A percentile compares a stretch with the other conserved stretches of the same genome.
phyloP scores from a whole-genome alignment of 2,329 filamentous ascomycete species.

The Venturia oleaginea region DNA sequence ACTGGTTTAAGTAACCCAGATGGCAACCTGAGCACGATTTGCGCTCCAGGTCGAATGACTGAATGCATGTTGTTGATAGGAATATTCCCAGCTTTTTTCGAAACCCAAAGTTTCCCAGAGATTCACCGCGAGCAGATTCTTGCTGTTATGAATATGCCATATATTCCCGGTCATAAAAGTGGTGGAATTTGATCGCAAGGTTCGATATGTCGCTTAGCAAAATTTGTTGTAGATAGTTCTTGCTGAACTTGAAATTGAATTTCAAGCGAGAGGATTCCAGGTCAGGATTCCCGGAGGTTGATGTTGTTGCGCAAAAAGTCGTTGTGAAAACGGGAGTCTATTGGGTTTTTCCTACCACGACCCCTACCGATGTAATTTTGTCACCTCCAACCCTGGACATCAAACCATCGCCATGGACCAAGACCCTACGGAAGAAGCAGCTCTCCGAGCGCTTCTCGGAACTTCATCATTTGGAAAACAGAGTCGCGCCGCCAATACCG shows the following conservation, averaged over 20 bases:
- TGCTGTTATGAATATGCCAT: background rate
- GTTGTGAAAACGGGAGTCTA: background rate
- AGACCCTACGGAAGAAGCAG: slow-evolving; percentile 11
- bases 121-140: background rate
- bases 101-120: background rate
- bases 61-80: background rate
- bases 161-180: no score
- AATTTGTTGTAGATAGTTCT: background rate
- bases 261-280: background rate
- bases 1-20: slow-evolving; percentile 50
- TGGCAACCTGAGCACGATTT: slow-evolving; percentile 47
- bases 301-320: background rate
- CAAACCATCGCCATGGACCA: slow-evolving; percentile 8
- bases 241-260: background rate
- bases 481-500: slow-evolving; percentile 7
- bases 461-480: slow-evolving; percentile 15
- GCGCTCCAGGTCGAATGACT: slow-evolving; percentile 34
- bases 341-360: background rate
- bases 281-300: background rate
- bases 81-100: background rate
- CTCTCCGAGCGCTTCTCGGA: slow-evolving; percentile 12
- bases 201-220: background rate
- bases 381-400: background rate
- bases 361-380: background rate
- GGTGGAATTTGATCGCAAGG: background rate